These are phyloP conservation scores for Novymonas esmeraldas DNA, from an alignment of 208 protist species.

Conservation along the genomic window DNA sequence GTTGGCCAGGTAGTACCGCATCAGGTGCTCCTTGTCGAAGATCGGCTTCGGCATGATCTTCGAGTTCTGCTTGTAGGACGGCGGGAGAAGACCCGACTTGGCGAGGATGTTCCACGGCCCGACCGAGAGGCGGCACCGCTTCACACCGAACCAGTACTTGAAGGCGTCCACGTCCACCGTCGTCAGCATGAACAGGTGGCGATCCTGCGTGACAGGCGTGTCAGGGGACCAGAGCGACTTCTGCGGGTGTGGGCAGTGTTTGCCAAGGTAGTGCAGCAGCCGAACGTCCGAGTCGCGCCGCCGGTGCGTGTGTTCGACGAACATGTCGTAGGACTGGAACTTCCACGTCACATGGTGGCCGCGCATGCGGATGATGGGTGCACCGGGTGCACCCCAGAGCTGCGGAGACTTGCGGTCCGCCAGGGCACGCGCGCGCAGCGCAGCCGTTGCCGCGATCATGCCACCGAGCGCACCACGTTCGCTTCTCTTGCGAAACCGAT, in stretches of 20 bases:
- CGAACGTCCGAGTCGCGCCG: conserved; percentile 83
- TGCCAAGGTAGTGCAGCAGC: conserved; percentile 90
- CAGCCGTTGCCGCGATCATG: conserved; percentile 24
- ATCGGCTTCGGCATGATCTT: conserved; percentile 91
- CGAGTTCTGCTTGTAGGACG: conserved; percentile 83
- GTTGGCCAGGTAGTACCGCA: conserved; percentile 89
- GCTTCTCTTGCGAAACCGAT: too few species aligned
- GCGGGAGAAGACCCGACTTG: conserved; percentile 85
- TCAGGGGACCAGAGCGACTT: conserved; percentile 94
- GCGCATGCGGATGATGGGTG: conserved; percentile 88
- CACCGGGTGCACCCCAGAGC: conserved; percentile 86
- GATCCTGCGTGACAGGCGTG: conserved; percentile 88
- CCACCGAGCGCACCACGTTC: background rate
- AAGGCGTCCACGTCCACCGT: conserved; percentile 91
- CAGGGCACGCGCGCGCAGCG: conserved; percentile 51
- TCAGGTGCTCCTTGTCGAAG: conserved; percentile 91
- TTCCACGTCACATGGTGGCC: conserved; percentile 88
- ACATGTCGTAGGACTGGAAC: conserved; percentile 89
- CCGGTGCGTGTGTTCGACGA: conserved; percentile 89
- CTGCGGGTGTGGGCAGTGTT: conserved; percentile 92
- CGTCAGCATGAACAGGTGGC: conserved; percentile 92
- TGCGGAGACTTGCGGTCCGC: conserved; percentile 63
- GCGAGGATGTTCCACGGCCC: conserved; percentile 86
- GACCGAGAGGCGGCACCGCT: conserved; percentile 81
- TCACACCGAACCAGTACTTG: conserved; percentile 94